Evolutionary conservation across 2,329 filamentous ascomycete genomes (phyloP).

Genomic region (Didymella pinodella): DNA sequence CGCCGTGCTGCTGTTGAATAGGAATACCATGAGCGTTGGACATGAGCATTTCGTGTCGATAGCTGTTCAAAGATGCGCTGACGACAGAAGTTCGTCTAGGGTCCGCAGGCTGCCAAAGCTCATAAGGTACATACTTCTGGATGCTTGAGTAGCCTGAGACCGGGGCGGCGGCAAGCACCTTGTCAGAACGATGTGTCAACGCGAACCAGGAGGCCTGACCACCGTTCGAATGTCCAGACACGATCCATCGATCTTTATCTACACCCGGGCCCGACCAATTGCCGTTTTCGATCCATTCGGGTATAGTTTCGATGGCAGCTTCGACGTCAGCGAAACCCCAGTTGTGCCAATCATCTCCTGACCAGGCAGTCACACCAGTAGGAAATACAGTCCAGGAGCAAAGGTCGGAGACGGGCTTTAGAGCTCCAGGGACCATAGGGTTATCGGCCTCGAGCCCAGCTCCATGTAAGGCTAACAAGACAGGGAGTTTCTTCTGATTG

Average conservation of each 20-base stretch:
- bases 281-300: slow-evolving; percentile 58
- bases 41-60: slow-evolving; percentile 63
- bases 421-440: slow-evolving; percentile 55
- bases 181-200: slow-evolving; percentile 64
- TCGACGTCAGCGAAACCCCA: slow-evolving; percentile 66
- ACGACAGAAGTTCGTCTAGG: slow-evolving; percentile 59
- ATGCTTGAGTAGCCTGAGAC: slow-evolving; percentile 67
- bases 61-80: slow-evolving; percentile 59
- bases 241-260: slow-evolving; percentile 59
- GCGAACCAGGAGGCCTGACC: slow-evolving; percentile 67
- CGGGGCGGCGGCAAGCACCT: slow-evolving; percentile 63
- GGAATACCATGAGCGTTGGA: slow-evolving; percentile 62
- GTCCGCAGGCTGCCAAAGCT: slow-evolving; percentile 63
- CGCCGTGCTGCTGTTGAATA: slow-evolving; percentile 65
- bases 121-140: slow-evolving; percentile 66
- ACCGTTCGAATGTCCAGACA: slow-evolving; percentile 67
- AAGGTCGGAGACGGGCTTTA: slow-evolving; percentile 61
- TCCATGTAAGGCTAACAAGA: slow-evolving; percentile 63
- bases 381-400: slow-evolving; percentile 65
- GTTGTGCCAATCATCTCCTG: slow-evolving; percentile 67
- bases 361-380: slow-evolving; percentile 66
- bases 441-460: slow-evolving; percentile 64
- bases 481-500: slow-evolving; percentile 48
- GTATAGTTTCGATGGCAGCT: slow-evolving; percentile 60
- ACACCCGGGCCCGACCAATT: slow-evolving; percentile 60